Evolutionary conservation across 208 protist species (phyloP).

Genomic region (Trypanosoma grayi): DNA sequence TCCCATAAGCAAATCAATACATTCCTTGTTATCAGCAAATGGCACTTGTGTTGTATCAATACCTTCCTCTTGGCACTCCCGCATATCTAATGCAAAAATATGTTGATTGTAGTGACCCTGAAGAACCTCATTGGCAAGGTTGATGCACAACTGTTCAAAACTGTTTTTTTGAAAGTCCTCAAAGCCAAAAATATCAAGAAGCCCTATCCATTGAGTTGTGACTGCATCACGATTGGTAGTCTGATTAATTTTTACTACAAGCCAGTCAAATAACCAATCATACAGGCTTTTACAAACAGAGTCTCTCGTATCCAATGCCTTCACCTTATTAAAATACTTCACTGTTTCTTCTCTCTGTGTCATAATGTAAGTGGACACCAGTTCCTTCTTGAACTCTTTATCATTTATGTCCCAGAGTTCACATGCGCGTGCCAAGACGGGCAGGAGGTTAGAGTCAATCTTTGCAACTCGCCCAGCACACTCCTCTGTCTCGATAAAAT

Average conservation of each 20-base stretch:
- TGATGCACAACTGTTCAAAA: constrained; percentile 97
- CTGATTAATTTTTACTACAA: constrained; percentile 40
- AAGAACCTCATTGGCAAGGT: constrained; percentile 95
- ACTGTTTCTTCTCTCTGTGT: constrained; percentile 21
- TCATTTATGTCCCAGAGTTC: constrained; percentile 30
- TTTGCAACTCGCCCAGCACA: constrained; percentile 14
- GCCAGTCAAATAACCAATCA: constrained; percentile 47
- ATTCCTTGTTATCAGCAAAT: constrained; percentile 70
- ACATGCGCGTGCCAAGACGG: constrained; percentile 26
- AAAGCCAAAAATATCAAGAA: constrained; percentile 80
- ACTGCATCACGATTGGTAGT: constrained; percentile 16
- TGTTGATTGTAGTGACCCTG: constrained; percentile 89
- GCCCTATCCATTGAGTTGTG: constrained; percentile 38
- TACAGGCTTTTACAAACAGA: constrained; percentile 54
- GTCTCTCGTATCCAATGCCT: constrained; percentile 52
- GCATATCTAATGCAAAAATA: constrained; percentile 67
- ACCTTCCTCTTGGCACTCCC: constrained; percentile 65
- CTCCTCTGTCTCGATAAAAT: constrained; percentile 39
- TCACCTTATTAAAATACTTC: constrained; percentile 15
- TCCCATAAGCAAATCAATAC: constrained; percentile 44
- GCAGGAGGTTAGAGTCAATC: constrained; percentile 20
- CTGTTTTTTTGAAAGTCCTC: constrained; percentile 85
- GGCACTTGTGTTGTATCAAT: constrained; percentile 76
- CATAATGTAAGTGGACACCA: constrained; percentile 21
- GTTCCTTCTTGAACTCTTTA: constrained; percentile 25